These are phyloP conservation scores for Buxus sempervirens DNA, from an alignment of 164 flowering plant genomes.

Conservation along the genomic window DNA sequence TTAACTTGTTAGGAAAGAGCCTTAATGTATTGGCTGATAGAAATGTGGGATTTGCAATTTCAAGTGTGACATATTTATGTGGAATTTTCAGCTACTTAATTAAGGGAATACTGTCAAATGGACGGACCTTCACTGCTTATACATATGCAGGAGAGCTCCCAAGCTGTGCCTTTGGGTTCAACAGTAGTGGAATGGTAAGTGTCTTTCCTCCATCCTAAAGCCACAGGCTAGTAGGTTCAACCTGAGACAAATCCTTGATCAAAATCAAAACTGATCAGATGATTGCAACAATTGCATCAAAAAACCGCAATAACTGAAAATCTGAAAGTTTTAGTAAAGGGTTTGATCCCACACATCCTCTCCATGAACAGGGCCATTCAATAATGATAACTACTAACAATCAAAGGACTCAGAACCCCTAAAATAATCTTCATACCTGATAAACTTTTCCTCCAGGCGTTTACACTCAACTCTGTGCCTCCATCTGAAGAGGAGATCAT, in stretches of 20 bases:
- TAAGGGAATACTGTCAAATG: constrained; percentile 46
- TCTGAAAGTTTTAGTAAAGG: not conserved
- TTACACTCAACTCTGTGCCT: constrained; percentile 77
- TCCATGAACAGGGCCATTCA: too few species aligned
- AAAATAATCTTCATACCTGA: not conserved
- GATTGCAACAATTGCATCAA: not conserved
- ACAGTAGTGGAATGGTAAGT: constrained; percentile 66
- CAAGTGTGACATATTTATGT: not conserved
- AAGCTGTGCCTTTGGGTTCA: constrained; percentile 86
- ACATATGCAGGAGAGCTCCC: constrained; percentile 94
- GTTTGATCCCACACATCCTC: too few species aligned
- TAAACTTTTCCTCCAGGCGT: constrained; percentile 44
- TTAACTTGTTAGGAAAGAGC: too few species aligned
- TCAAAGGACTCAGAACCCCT: not conserved
- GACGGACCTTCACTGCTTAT: constrained; percentile 60
- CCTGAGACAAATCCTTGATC: not conserved
- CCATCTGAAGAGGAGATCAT: constrained; percentile 60
- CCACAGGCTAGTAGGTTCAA: not conserved
- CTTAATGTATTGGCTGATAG: too few species aligned
- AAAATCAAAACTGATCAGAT: not conserved
- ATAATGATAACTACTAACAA: too few species aligned
- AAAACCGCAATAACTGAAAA: not conserved
- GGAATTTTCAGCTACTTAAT: constrained; percentile 64
- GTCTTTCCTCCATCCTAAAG: not conserved
- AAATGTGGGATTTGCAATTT: too few species aligned